phyloP scores from a whole-genome alignment of 352 stramenopile genomes.

The Globisporangium acanthophoron region DNA sequence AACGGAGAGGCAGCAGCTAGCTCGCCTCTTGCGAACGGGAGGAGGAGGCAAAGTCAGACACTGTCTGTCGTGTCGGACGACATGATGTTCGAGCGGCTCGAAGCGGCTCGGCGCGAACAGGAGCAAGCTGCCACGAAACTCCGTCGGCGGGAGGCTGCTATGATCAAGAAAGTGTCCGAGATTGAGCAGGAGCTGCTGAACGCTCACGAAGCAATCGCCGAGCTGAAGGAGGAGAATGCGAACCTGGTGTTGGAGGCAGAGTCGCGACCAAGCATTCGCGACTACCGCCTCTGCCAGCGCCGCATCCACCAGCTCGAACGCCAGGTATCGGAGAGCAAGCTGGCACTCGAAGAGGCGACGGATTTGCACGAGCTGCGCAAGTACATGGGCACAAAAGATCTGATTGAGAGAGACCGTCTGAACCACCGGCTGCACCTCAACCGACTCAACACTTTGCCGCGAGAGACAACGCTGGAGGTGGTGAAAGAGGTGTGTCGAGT shows the following conservation, averaged over 20 bases:
- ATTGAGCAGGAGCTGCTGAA: conserved; percentile 70
- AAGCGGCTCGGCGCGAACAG: conserved; percentile 67
- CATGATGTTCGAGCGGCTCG: conserved; percentile 68
- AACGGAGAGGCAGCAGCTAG: not conserved
- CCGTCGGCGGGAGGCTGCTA: conserved; percentile 54
- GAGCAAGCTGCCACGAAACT: conserved; percentile 55
- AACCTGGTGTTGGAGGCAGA: conserved; percentile 72
- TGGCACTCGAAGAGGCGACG: conserved; percentile 67
- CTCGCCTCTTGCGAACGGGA: not conserved
- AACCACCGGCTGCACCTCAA: conserved; percentile 81
- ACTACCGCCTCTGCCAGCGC: conserved; percentile 66
- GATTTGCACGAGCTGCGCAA: conserved; percentile 74
- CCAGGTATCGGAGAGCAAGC: conserved; percentile 66
- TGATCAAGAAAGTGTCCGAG: conserved; percentile 72
- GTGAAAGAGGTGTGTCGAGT: conserved; percentile 82
- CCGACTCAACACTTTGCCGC: conserved; percentile 62
- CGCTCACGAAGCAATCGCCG: conserved; percentile 52
- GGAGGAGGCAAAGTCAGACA: not conserved
- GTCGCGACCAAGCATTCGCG: conserved; percentile 76
- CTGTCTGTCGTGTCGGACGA: conserved; percentile 47
- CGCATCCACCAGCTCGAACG: conserved; percentile 74
- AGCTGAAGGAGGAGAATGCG: conserved; percentile 78
- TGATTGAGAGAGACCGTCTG: conserved; percentile 69
- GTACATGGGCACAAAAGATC: conserved; percentile 78
- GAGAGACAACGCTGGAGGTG: conserved; percentile 73